Conservation (phyloP, 2,329 filamentous ascomycete species). For the Emergomyces orientalis region DNA sequence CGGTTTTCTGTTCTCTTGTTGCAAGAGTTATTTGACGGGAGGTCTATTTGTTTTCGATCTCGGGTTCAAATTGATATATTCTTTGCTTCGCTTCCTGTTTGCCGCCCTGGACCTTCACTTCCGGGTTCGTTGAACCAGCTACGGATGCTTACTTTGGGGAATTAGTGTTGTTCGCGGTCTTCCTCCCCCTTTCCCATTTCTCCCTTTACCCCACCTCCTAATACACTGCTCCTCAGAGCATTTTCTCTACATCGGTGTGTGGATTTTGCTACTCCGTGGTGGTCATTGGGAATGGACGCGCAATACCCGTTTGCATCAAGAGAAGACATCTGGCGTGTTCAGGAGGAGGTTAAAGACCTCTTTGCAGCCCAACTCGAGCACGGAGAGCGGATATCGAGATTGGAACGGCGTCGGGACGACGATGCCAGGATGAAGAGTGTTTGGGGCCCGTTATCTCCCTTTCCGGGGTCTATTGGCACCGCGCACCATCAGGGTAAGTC, state of each 20-base stretch:
- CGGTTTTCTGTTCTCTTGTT: neutral
- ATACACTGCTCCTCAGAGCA: neutral
- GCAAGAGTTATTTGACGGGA: neutral
- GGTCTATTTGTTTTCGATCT: conserved; percentile 1
- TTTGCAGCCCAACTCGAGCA: conserved; percentile 53
- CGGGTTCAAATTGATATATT: neutral
- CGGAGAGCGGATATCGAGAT: conserved; percentile 49
- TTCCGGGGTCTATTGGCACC: conserved; percentile 72
- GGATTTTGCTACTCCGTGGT: neutral
- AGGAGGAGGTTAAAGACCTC: conserved; percentile 53
- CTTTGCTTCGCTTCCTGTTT: neutral
- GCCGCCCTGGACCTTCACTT: neutral
- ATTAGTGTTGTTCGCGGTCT: neutral
- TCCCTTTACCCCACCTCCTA: neutral
- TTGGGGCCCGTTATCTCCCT: conserved; percentile 77
- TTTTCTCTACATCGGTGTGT: neutral
- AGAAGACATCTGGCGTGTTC: conserved; percentile 56
- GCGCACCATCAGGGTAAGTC: conserved; percentile 76
- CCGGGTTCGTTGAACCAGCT: neutral
- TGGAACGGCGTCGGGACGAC: conserved; percentile 55
- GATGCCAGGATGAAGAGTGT: conserved; percentile 66
- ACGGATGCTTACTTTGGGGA: conserved; percentile 2
- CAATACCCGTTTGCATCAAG: conserved; percentile 55
- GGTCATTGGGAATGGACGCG: conserved; percentile 46
- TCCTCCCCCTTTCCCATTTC: neutral